phyloP scores from a whole-genome alignment of 495 filamentous ascomycete genomes.

The Rhizodiscina lignyota region DNA sequence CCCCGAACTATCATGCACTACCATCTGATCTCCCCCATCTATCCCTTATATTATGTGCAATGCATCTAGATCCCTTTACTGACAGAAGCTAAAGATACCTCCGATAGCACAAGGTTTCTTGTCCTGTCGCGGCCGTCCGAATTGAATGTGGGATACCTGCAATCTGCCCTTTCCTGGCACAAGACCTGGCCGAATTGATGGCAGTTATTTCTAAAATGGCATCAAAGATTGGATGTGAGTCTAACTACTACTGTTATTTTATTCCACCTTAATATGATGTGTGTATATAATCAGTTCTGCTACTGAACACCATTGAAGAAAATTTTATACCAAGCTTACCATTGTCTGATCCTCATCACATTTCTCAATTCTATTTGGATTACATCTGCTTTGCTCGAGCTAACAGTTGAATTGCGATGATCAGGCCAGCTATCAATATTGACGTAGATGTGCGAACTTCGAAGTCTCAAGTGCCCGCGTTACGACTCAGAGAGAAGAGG shows the following conservation, averaged over 20 bases:
- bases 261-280: slow-evolving; percentile 19
- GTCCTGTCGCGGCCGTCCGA: not conserved
- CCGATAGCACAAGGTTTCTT: not conserved
- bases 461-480: slow-evolving; percentile 1
- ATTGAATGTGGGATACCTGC: no score
- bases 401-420: not conserved
- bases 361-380: not conserved
- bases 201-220: not conserved
- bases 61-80: no score
- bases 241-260: not conserved
- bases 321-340: slow-evolving; percentile 18
- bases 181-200: no score
- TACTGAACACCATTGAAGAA: slow-evolving; percentile 25
- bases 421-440: no score
- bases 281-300: slow-evolving; percentile 29
- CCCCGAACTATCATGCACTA: slow-evolving; percentile 99
- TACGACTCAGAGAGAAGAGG: no score
- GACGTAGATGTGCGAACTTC: not conserved
- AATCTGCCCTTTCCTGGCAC: no score
- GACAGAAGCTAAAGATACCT: no score
- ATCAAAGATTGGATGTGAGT: slow-evolving; percentile 3
- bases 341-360: slow-evolving; percentile 4
- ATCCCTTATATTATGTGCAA: slow-evolving; percentile 8
- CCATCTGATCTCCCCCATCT: slow-evolving; percentile 63
- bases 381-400: not conserved